These are phyloP conservation scores for Eucalyptus cloeziana DNA, from an alignment of 345 rosid species.

Conservation along the genomic window DNA sequence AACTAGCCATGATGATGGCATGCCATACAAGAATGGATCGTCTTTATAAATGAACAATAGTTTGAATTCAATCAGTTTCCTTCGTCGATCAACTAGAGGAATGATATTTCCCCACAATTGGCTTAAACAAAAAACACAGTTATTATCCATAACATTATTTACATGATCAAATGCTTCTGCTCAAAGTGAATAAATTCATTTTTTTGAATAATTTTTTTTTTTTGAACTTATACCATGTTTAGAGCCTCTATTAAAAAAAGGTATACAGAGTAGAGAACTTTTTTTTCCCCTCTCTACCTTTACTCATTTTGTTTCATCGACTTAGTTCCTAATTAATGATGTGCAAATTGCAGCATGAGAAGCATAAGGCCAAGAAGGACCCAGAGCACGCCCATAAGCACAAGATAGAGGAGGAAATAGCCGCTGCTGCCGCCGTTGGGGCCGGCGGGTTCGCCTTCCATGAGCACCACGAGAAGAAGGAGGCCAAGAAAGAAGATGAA, in stretches of 20 bases:
- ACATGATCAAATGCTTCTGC: not conserved
- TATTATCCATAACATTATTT: not conserved
- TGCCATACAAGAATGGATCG: not conserved
- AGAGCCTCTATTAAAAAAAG: not conserved
- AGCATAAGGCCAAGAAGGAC: constrained; percentile 26
- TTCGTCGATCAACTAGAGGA: not conserved
- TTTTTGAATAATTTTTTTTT: not conserved
- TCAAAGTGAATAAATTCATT: not conserved
- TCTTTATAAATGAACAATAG: not conserved
- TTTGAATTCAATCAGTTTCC: not conserved
- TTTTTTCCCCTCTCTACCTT: not conserved
- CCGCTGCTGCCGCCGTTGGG: constrained; percentile 20
- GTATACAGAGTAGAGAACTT: not conserved
- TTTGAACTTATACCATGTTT: not conserved
- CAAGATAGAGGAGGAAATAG: constrained; percentile 38
- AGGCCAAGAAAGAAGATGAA: constrained; percentile 17
- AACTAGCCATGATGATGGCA: not conserved
- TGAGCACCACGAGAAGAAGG: constrained; percentile 52
- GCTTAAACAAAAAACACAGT: not conserved
- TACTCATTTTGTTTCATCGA: not conserved
- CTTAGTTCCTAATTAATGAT: not conserved
- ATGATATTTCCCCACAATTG: not conserved
- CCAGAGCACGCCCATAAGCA: constrained; percentile 45
- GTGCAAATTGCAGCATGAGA: constrained; percentile 1
- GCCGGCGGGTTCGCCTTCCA: constrained; percentile 30